These are phyloP conservation scores for Aspergillus sojae DNA, from an alignment of 2,329 filamentous ascomycete species.

Conservation along the genomic window DNA sequence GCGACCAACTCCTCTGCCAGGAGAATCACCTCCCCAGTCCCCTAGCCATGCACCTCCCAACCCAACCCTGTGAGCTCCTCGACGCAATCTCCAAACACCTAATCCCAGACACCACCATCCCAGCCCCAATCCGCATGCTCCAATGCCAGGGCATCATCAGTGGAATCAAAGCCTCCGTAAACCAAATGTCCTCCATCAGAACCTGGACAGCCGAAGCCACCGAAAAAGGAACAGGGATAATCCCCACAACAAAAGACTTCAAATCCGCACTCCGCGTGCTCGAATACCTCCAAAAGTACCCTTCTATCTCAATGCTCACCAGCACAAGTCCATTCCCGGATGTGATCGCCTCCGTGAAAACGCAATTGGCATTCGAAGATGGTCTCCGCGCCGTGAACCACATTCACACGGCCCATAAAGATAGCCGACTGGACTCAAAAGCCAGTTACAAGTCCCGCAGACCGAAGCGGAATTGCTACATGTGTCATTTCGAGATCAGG, in stretches of 20 bases:
- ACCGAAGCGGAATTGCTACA: slow-evolving; percentile 32
- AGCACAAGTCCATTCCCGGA: slow-evolving; percentile 6
- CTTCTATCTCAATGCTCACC: slow-evolving; percentile 3
- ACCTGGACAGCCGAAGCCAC: background rate
- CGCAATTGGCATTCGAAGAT: slow-evolving; percentile 12
- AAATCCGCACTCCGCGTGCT: slow-evolving; percentile 6
- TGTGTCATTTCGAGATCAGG: slow-evolving; percentile 31
- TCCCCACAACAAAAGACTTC: background rate
- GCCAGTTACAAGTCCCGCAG: background rate
- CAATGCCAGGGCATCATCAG: slow-evolving; percentile 23
- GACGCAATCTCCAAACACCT: slow-evolving; percentile 19
- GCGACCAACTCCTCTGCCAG: slow-evolving; percentile 33
- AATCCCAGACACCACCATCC: slow-evolving; percentile 15
- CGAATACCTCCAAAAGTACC: slow-evolving; percentile 21
- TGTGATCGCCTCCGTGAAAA: slow-evolving; percentile 11
- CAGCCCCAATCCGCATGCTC: slow-evolving; percentile 9
- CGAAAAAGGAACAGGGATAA: background rate
- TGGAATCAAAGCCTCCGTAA: slow-evolving; percentile 21
- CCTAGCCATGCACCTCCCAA: slow-evolving; percentile 21
- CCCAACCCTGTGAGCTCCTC: slow-evolving; percentile 6
- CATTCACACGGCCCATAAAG: background rate
- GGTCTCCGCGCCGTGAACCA: background rate
- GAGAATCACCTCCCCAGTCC: slow-evolving; percentile 23
- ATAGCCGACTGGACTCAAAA: background rate
- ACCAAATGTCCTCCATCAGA: slow-evolving; percentile 12